phyloP scores from a whole-genome alignment of 805 yeast species.

The Sugiyamaella qingdaonensis region DNA sequence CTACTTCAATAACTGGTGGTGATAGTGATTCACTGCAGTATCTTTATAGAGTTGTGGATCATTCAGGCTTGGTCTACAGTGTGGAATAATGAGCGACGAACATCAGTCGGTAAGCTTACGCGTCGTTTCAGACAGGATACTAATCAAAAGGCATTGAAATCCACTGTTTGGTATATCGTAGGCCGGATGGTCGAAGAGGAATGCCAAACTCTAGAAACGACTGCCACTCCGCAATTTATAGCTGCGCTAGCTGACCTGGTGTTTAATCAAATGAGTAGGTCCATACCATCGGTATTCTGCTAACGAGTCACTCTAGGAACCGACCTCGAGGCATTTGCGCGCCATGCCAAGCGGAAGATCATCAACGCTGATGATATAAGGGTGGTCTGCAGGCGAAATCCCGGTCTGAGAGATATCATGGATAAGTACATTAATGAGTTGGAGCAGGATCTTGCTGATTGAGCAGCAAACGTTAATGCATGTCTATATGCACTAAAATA shows the following conservation, averaged over 20 bases:
- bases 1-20: no score
- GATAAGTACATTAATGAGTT: constrained; percentile 18
- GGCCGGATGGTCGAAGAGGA: constrained; percentile 30
- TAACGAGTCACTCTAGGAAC: constrained; percentile 24
- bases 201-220: constrained; percentile 19
- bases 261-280: constrained; percentile 28
- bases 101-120: neutral
- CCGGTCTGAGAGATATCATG: constrained; percentile 24
- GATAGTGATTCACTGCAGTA: no score
- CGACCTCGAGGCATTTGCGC: constrained; percentile 31
- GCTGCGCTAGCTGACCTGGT: constrained; percentile 33
- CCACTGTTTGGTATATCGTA: constrained; percentile 32
- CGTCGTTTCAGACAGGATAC: neutral
- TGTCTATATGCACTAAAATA: no score
- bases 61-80: no score
- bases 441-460: neutral
- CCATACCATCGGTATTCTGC: neutral
- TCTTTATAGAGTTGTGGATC: no score
- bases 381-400: constrained; percentile 32
- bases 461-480: no score
- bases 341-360: constrained; percentile 30
- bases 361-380: constrained; percentile 27
- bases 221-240: constrained; percentile 31
- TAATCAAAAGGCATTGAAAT: constrained; percentile 17
- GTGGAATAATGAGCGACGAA: no score